Conservation (phyloP, 75 land plant species). For the Pseudotsuga menziesii region DNA sequence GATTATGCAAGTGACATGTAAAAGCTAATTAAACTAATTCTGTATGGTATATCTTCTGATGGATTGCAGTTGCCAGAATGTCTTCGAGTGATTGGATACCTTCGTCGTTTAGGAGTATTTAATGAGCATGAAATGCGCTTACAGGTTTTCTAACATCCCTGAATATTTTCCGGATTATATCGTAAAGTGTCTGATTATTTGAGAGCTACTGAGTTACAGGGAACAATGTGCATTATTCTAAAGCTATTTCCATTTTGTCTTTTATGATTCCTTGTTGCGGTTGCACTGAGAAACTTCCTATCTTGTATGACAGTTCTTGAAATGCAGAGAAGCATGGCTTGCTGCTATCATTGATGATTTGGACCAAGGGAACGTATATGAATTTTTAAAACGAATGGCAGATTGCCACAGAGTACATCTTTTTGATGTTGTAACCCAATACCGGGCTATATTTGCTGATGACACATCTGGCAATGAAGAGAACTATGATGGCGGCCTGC, state of each 20-base stretch:
- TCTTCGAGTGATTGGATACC: slow-evolving; percentile 85
- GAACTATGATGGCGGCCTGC: slow-evolving; percentile 93
- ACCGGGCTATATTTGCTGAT: slow-evolving; percentile 92
- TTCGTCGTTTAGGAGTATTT: slow-evolving; percentile 91
- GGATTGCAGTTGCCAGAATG: slow-evolving; percentile 89
- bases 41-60: neutral
- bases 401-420: slow-evolving; percentile 85
- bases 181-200: neutral
- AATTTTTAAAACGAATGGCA: slow-evolving; percentile 85
- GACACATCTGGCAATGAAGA: slow-evolving; percentile 98
- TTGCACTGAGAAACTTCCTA: slow-evolving; percentile 7
- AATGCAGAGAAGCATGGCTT: slow-evolving; percentile 98
- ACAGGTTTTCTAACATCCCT: slow-evolving; percentile 52
- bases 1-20: neutral
- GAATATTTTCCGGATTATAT: neutral
- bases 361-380: slow-evolving; percentile 84
- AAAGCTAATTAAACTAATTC: neutral
- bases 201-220: neutral
- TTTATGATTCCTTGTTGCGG: neutral
- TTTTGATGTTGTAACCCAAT: slow-evolving; percentile 98
- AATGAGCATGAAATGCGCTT: slow-evolving; percentile 91
- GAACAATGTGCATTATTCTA: neutral
- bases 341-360: slow-evolving; percentile 85
- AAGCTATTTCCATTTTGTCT: slow-evolving; percentile 3
- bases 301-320: slow-evolving; percentile 63